Conservation (phyloP, 2,329 filamentous ascomycete genomes). For the Parascedosporium putredinis region DNA sequence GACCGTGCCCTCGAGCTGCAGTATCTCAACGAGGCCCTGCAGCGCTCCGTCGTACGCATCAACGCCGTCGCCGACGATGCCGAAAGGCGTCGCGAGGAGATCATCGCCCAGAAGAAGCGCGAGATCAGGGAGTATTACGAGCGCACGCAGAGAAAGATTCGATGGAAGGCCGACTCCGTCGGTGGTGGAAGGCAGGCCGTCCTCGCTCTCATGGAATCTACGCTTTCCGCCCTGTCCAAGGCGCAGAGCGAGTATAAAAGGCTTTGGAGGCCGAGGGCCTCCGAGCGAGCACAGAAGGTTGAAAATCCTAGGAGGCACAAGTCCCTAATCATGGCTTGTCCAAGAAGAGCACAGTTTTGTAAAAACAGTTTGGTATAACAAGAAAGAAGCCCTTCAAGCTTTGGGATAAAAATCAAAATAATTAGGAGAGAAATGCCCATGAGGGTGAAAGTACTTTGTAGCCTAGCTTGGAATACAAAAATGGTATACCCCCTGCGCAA, state of each 20-base stretch:
- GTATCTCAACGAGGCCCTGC: slow-evolving; percentile 72
- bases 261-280: slow-evolving; percentile 56
- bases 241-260: slow-evolving; percentile 63
- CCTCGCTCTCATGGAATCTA: slow-evolving; percentile 64
- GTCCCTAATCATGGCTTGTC: too few species aligned
- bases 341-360: too few species aligned
- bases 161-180: slow-evolving; percentile 56
- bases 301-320: slow-evolving; percentile 6
- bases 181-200: slow-evolving; percentile 70
- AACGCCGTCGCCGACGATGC: slow-evolving; percentile 70
- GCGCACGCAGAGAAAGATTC: slow-evolving; percentile 62
- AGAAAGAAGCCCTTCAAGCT: too few species aligned
- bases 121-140: slow-evolving; percentile 62
- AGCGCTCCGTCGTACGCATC: slow-evolving; percentile 67
- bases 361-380: too few species aligned
- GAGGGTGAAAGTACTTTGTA: too few species aligned
- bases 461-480: too few species aligned
- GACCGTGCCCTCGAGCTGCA: slow-evolving; percentile 71
- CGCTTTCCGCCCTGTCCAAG: slow-evolving; percentile 57
- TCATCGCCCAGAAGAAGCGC: slow-evolving; percentile 55
- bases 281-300: slow-evolving; percentile 34
- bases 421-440: neutral
- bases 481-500: too few species aligned
- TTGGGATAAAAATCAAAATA: too few species aligned
- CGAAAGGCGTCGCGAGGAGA: slow-evolving; percentile 59